Evolutionary conservation across 805 yeast genomes (phyloP), one percentile per base, ranked within the genome.

Genomic region (Metschnikowia similis): DNA sequence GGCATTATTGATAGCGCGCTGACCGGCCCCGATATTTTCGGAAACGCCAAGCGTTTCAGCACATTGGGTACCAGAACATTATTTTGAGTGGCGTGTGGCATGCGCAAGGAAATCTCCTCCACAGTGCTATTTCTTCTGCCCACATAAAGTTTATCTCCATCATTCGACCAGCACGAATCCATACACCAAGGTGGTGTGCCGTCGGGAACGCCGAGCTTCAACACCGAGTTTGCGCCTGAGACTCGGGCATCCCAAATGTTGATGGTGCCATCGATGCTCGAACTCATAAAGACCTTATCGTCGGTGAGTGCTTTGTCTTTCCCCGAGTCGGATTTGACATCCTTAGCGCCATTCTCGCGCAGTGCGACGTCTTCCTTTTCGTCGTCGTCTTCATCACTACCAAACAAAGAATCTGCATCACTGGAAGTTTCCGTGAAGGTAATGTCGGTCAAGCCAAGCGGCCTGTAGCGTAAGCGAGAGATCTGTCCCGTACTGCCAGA

Each of bases 111-210:
- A 48, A 80, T 79, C 60, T 85, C 89, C 57, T 92, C 97, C 5
- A 92, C 89, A 1, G 85, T 75, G 41, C 94, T 85, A 64, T 92
- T 94, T 66, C 99, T 79, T 55, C 99, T 78, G 0, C 98, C 99
- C 3, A 84, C 89, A 61, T 76, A 92, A 5, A 90, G 75, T 38
- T 71, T 75, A 49, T 87, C 84, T 9, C 99, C 99, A 59, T 85
- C 84, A 46, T 74, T 73, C 8, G 96, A 84, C 97, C 98, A 92
- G 49, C 87, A 81, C 0, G 96, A 81, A 7, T 89, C 80, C 78
- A 86, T 83, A 66, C 96, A 86, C 98, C 98, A 94, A 0, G 98
- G 98, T 0, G 98, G 96, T 0, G 85, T 78, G 1, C 81, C 81
- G 8, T 77, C 70, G 1, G 89, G 84, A 1, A 84, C 77, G 0